A percentile compares a stretch with the other conserved stretches of the same genome.
These are phyloP conservation scores for Aspergillus nidulans DNA, from an alignment of 495 filamentous ascomycete genomes.

Conservation along the genomic window DNA sequence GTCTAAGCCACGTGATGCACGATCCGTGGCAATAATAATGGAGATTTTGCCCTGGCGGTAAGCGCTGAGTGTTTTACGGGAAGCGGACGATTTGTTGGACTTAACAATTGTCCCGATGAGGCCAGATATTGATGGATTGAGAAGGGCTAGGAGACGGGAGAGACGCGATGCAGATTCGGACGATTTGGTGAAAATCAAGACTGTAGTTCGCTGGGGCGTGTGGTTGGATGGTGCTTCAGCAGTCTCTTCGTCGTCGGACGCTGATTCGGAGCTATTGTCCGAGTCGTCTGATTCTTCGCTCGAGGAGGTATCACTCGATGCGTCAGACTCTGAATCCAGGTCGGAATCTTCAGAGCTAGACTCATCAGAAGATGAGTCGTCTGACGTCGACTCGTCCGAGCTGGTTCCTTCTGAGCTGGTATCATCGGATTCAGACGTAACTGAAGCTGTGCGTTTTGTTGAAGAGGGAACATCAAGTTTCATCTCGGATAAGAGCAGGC, in stretches of 20 bases:
- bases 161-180: constrained; percentile 81
- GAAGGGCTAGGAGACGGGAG: constrained; percentile 65
- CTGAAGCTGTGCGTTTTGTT: background rate
- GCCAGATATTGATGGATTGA: constrained; percentile 54
- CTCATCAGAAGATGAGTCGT: constrained; percentile 11
- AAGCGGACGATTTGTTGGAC: constrained; percentile 62
- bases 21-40: constrained; percentile 84
- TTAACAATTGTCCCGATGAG: constrained; percentile 68
- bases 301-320: background rate
- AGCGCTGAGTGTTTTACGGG: constrained; percentile 57
- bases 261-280: constrained; percentile 16
- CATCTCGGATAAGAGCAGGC: constrained; percentile 35
- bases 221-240: background rate
- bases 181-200: constrained; percentile 83
- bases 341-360: constrained; percentile 12
- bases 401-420: constrained; percentile 28
- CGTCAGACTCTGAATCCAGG: constrained; percentile 5
- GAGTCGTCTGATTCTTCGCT: constrained; percentile 4
- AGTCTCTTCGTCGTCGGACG: background rate
- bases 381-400: constrained; percentile 27
- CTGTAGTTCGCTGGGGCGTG: constrained; percentile 22
- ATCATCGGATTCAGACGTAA: constrained; percentile 28
- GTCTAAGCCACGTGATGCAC: constrained; percentile 90
- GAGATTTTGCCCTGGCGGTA: constrained; percentile 61
- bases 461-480: constrained; percentile 20